These are phyloP conservation scores for Colletotrichum lini DNA, from an alignment of 2,329 filamentous ascomycete species.

Conservation along the genomic window DNA sequence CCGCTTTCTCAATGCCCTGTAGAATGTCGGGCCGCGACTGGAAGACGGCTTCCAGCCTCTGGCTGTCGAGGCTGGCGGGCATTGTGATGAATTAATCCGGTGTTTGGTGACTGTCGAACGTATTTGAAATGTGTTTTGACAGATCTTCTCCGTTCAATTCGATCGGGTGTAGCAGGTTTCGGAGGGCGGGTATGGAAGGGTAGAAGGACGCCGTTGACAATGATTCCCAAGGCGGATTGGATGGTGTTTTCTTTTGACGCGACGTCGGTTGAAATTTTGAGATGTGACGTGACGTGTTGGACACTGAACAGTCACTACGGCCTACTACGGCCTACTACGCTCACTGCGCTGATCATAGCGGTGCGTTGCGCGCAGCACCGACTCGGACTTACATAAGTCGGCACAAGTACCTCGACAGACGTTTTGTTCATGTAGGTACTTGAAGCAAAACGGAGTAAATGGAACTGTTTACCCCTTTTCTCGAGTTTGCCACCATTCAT, in stretches of 20 bases:
- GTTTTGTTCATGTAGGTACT: too few relatives aligned
- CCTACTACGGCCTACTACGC: neutral
- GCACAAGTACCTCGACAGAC: neutral
- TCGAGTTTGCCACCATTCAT: conserved; percentile 6
- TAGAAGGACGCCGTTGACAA: neutral
- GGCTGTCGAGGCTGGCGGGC: conserved; percentile 62
- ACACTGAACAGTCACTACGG: neutral
- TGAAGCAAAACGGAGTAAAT: too few relatives aligned
- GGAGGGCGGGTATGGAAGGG: too few relatives aligned
- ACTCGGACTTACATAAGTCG: conserved; percentile 33
- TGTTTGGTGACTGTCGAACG: neutral
- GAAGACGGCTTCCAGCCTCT: conserved; percentile 68
- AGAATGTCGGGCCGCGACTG: conserved; percentile 70
- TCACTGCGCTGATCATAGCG: neutral
- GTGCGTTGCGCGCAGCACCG: neutral
- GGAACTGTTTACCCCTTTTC: neutral
- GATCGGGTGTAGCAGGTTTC: neutral
- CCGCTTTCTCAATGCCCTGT: conserved; percentile 65
- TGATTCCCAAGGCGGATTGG: neutral
- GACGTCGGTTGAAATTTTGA: conserved; percentile 34
- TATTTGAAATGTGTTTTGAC: neutral
- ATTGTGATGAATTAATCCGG: conserved; percentile 47
- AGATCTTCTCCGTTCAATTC: neutral
- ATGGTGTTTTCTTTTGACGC: conserved; percentile 33
- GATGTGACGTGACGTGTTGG: conserved; percentile 38